phyloP scores from a whole-genome alignment of 1,284 basidiomycete genomes.

The Leccinum pachyderme region DNA sequence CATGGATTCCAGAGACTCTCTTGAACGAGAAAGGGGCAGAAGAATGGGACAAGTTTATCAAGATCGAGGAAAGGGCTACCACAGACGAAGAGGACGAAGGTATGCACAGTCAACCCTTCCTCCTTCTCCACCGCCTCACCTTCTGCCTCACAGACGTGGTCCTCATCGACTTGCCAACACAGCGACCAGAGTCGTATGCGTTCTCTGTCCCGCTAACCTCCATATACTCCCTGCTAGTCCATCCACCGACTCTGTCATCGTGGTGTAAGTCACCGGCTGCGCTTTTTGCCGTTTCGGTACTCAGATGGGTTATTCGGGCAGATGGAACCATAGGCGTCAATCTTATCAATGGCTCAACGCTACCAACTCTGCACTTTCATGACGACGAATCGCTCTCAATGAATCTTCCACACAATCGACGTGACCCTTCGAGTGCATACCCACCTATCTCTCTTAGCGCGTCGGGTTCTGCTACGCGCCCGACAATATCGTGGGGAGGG shows the following conservation, averaged over 20 bases:
- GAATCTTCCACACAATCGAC: conserved; percentile 43
- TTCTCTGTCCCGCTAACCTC: conserved; percentile 90
- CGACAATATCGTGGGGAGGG: conserved; percentile 73
- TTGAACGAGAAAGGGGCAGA: conserved; percentile 71
- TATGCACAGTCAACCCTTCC: conserved; percentile 32
- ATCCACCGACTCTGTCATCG: conserved; percentile 79
- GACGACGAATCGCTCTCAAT: conserved; percentile 91
- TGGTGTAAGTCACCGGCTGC: conserved; percentile 67
- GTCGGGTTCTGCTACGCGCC: conserved; percentile 41
- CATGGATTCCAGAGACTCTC: conserved; percentile 83
- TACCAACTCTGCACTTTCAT: conserved; percentile 93
- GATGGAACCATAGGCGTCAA: conserved; percentile 81
- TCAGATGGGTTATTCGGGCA: conserved; percentile 28
- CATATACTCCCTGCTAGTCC: conserved; percentile 87
- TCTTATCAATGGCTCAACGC: conserved; percentile 84
- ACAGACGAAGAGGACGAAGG: conserved; percentile 71
- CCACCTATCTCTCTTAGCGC: conserved; percentile 50
- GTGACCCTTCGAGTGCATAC: conserved; percentile 49
- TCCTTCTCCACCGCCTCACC: conserved; percentile 2
- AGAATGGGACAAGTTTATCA: conserved; percentile 86
- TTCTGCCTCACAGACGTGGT: conserved; percentile 57
- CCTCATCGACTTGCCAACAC: conserved; percentile 72
- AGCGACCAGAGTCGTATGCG: conserved; percentile 85
- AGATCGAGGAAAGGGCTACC: conserved; percentile 65
- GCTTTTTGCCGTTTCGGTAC: neutral